phyloP scores from a whole-genome alignment of 768 basidiomycete species.

The Amylocystis lapponica region DNA sequence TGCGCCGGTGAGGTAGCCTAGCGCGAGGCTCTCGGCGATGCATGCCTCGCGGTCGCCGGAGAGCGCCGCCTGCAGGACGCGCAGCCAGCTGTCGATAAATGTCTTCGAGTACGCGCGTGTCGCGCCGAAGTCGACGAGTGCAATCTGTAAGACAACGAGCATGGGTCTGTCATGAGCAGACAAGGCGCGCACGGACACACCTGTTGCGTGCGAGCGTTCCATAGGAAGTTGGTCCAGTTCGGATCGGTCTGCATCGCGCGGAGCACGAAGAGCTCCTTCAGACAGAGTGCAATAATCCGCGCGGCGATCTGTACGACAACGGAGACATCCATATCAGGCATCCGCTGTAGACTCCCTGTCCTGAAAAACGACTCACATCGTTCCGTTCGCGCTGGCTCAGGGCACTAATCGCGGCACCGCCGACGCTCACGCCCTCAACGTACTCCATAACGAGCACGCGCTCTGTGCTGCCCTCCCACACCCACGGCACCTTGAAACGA shows the following conservation, averaged over 20 bases:
- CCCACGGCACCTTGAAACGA: conserved; percentile 81
- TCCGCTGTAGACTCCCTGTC: neutral
- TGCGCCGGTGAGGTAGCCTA: conserved; percentile 88
- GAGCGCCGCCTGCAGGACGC: conserved; percentile 78
- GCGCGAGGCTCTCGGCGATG: conserved; percentile 62
- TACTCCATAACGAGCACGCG: conserved; percentile 88
- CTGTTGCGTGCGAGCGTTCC: conserved; percentile 62
- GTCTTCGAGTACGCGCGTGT: conserved; percentile 77
- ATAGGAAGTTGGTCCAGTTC: conserved; percentile 97
- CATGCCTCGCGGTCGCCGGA: conserved; percentile 62
- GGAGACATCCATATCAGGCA: neutral
- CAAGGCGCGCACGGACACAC: conserved; percentile 27
- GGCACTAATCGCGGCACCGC: conserved; percentile 48
- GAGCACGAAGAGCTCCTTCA: conserved; percentile 88
- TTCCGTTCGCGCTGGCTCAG: conserved; percentile 64
- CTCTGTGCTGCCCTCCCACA: conserved; percentile 75
- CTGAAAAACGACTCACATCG: conserved; percentile 44
- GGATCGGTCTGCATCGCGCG: conserved; percentile 97
- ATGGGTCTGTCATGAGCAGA: neutral
- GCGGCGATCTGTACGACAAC: conserved; percentile 62
- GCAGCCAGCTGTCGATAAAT: conserved; percentile 87
- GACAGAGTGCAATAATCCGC: conserved; percentile 76
- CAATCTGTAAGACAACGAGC: conserved; percentile 41
- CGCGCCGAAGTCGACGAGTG: conserved; percentile 94
- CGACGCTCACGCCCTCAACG: conserved; percentile 77